These are phyloP conservation scores for Naganishia liquefaciens DNA, from an alignment of 1,284 basidiomycete genomes.

Conservation along the genomic window DNA sequence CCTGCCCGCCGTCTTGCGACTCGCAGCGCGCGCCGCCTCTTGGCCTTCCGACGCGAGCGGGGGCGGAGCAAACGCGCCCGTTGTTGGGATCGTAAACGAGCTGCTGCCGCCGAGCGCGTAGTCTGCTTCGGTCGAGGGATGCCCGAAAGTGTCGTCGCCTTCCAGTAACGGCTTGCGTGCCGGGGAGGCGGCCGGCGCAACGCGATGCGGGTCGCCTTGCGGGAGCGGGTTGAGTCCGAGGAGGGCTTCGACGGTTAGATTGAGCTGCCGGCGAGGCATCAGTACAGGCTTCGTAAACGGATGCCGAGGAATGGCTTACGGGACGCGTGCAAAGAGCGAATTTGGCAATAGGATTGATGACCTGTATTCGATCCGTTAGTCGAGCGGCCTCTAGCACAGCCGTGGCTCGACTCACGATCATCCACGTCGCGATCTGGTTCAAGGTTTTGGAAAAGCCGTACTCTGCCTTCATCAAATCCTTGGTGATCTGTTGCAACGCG, in stretches of 20 bases:
- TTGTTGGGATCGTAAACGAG: constrained; percentile 28
- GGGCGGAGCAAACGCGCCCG: constrained; percentile 36
- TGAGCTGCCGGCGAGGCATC: constrained; percentile 58
- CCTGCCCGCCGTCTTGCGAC: constrained; percentile 39
- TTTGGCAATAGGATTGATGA: constrained; percentile 83
- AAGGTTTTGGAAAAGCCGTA: constrained; percentile 70
- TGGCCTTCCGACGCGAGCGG: constrained; percentile 50
- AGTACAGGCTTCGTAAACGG: neutral
- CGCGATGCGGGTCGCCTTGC: constrained; percentile 38
- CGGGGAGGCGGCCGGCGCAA: neutral
- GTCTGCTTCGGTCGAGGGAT: neutral
- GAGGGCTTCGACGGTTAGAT: constrained; percentile 73
- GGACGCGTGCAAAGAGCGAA: constrained; percentile 84
- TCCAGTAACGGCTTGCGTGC: constrained; percentile 17
- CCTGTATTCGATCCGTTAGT: constrained; percentile 3
- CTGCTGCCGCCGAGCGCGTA: constrained; percentile 9
- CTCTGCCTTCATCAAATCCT: constrained; percentile 72
- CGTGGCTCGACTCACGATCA: constrained; percentile 61
- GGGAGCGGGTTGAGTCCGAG: constrained; percentile 63
- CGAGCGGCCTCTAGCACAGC: neutral
- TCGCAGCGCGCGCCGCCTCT: constrained; percentile 30
- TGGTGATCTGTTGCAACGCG: constrained; percentile 67
- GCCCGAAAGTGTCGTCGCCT: constrained; percentile 1
- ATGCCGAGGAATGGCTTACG: constrained; percentile 56
- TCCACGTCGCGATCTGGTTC: constrained; percentile 80